These are phyloP conservation scores for Ustilago loliicola DNA, from an alignment of 1,284 basidiomycete species.

Conservation along the genomic window DNA sequence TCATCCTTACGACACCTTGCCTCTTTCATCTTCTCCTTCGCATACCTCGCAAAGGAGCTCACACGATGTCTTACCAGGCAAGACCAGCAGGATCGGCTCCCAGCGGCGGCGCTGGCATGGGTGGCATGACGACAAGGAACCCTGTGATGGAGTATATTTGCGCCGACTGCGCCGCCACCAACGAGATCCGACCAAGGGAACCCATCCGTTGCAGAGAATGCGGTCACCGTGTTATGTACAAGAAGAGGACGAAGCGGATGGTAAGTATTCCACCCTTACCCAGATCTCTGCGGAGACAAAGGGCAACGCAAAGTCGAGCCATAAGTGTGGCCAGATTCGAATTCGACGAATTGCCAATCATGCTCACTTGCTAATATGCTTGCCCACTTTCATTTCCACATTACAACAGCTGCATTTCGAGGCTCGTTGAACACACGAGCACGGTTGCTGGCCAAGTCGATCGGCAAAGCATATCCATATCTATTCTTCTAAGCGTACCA, in stretches of 20 bases:
- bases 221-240: slow-evolving; percentile 99
- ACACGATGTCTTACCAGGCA: slow-evolving; percentile 48
- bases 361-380: not conserved
- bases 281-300: no score
- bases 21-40: not conserved
- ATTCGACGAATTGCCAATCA: not conserved
- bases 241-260: slow-evolving; percentile 91
- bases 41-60: slow-evolving; percentile 1
- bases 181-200: slow-evolving; percentile 91
- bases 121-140: slow-evolving; percentile 45
- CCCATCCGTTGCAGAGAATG: slow-evolving; percentile 97
- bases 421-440: slow-evolving; percentile 28
- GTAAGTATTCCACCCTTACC: slow-evolving; percentile 75
- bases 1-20: not conserved
- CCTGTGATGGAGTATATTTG: slow-evolving; percentile 80
- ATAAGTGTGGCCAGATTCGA: not conserved
- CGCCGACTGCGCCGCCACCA: slow-evolving; percentile 94
- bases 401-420: slow-evolving; percentile 49
- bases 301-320: no score
- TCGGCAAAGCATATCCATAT: not conserved
- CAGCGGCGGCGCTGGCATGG: slow-evolving; percentile 38
- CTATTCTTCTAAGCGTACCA: not conserved
- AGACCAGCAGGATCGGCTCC: slow-evolving; percentile 48
- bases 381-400: not conserved
- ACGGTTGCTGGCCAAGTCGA: not conserved